These are phyloP conservation scores for Metarhizium anisopliae DNA, from an alignment of 2,329 filamentous ascomycete genomes.

Conservation along the genomic window DNA sequence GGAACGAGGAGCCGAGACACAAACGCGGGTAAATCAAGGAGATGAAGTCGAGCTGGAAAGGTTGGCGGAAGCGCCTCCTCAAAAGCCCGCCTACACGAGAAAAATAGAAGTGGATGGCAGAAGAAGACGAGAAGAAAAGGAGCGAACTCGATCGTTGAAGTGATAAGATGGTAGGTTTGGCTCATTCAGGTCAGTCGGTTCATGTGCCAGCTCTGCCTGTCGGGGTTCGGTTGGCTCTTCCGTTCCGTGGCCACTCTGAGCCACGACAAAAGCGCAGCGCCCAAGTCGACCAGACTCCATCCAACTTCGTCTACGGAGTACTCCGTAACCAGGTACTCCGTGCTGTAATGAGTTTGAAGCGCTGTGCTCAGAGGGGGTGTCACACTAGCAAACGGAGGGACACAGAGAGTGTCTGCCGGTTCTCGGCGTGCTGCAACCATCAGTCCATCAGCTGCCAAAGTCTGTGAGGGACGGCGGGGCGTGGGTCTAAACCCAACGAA, in stretches of 20 bases:
- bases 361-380: background rate
- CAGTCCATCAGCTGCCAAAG: too few relatives aligned
- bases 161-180: constrained; percentile 4
- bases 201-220: constrained; percentile 1
- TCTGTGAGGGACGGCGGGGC: too few relatives aligned
- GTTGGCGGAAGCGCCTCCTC: background rate
- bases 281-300: background rate
- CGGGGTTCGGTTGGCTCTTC: background rate
- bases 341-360: background rate
- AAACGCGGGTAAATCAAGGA: background rate
- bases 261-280: background rate
- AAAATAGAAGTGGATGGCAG: constrained; percentile 2
- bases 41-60: background rate
- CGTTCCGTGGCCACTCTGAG: background rate
- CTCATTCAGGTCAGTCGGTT: background rate
- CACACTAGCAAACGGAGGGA: background rate
- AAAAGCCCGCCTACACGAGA: background rate
- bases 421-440: too few relatives aligned
- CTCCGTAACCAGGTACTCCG: background rate
- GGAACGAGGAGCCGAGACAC: constrained; percentile 4
- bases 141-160: background rate
- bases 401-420: too few relatives aligned
- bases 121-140: background rate
- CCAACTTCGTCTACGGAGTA: background rate
- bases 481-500: too few relatives aligned